Percentiles rank a stretch among this genome's conserved stretches.
phyloP scores from a whole-genome alignment of 1,284 basidiomycete genomes.

The Melanopsichium pennsylvanicum region DNA sequence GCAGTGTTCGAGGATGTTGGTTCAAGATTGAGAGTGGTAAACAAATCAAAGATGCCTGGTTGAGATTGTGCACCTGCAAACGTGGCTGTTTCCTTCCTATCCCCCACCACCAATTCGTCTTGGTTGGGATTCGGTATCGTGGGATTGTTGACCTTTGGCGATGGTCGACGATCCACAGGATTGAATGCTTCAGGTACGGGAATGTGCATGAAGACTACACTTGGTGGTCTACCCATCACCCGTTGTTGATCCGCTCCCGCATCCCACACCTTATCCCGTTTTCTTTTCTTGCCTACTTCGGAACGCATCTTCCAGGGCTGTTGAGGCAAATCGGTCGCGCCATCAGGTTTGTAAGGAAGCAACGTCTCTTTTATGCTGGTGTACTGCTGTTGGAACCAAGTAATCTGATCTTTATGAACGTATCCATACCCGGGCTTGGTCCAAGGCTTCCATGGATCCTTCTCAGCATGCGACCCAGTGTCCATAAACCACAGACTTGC shows the following conservation, averaged over 20 bases:
- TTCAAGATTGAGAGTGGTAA: conserved; percentile 21
- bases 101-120: conserved; percentile 28
- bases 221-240: conserved; percentile 41
- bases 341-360: conserved; percentile 51
- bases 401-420: conserved; percentile 54
- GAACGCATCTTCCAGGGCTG: conserved; percentile 11
- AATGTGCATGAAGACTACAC: conserved; percentile 62
- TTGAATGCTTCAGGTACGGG: conserved; percentile 62
- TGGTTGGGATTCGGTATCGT: conserved; percentile 1
- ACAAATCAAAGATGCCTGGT: conserved; percentile 57
- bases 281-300: background rate
- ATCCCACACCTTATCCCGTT: conserved; percentile 20
- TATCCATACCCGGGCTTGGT: conserved; percentile 52
- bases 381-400: conserved; percentile 48
- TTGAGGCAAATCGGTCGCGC: conserved; percentile 30
- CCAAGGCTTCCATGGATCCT: conserved; percentile 43
- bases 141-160: background rate
- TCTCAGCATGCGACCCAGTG: conserved; percentile 72
- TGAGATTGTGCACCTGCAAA: conserved; percentile 48
- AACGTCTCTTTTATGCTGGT: conserved; percentile 12
- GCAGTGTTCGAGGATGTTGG: background rate
- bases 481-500: conserved; percentile 92
- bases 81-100: conserved; percentile 37
- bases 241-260: conserved; percentile 20
- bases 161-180: conserved; percentile 2